Evolutionary conservation across 768 basidiomycete genomes (phyloP).

Genomic region (Daedaleopsis sinensis): DNA sequence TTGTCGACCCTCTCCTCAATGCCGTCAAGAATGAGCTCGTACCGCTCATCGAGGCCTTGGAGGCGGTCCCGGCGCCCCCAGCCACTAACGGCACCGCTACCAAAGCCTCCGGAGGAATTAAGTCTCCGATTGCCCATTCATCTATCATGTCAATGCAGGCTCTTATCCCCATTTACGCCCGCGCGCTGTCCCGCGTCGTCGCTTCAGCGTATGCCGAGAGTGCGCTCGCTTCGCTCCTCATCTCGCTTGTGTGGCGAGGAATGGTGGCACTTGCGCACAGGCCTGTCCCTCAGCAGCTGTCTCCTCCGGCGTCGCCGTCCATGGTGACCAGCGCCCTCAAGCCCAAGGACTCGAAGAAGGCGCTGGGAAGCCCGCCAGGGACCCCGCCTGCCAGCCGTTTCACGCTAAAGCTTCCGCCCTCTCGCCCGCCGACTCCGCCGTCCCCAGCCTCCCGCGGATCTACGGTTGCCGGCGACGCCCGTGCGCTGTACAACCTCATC

Average conservation of each 20-base stretch:
- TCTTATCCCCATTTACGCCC: conserved; percentile 64
- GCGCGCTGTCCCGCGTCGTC: conserved; percentile 59
- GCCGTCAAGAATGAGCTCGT: conserved; percentile 64
- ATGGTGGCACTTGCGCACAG: conserved; percentile 73
- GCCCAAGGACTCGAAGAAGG: conserved; percentile 31
- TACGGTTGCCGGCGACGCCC: conserved; percentile 58
- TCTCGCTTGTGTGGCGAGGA: conserved; percentile 74
- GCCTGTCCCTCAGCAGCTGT: conserved; percentile 37
- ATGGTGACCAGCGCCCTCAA: conserved; percentile 25
- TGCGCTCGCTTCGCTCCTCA: conserved; percentile 68
- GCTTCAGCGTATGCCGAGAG: conserved; percentile 57
- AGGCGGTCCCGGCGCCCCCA: conserved; percentile 31
- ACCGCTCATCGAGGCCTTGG: conserved; percentile 65
- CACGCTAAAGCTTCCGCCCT: conserved; percentile 64
- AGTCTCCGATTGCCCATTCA: conserved; percentile 46
- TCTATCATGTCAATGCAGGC: conserved; percentile 61
- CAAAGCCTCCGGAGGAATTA: conserved; percentile 11
- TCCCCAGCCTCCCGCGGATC: conserved; percentile 33
- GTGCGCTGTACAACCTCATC: conserved; percentile 64
- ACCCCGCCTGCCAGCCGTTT: conserved; percentile 64
- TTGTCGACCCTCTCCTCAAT: conserved; percentile 63
- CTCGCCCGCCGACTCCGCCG: conserved; percentile 70
- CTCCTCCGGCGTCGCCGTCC: conserved; percentile 44
- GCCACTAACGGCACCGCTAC: conserved; percentile 1
- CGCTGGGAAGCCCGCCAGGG: conserved; percentile 46